Evolutionary conservation across 306 rosid genomes (phyloP).

Genomic region (Vachellia collinsii): DNA sequence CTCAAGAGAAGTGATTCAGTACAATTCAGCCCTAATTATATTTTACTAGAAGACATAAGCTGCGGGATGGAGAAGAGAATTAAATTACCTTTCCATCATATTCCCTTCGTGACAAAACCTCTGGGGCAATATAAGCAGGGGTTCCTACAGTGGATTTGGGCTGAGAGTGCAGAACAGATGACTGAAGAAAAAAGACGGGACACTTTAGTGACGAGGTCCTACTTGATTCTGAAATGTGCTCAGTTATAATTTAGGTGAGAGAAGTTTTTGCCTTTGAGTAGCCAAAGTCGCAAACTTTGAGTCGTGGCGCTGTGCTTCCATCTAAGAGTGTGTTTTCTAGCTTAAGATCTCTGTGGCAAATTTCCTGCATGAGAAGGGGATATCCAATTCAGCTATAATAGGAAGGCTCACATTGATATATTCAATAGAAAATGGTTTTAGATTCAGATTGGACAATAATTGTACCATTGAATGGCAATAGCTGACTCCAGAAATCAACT

Average conservation of each 20-base stretch:
- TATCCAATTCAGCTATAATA: not conserved
- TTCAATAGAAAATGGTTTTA: not conserved
- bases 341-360: constrained; percentile 98
- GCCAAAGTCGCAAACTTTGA: constrained; percentile 96
- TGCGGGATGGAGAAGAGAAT: not conserved
- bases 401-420: not conserved
- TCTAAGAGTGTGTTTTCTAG: constrained; percentile 96
- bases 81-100: constrained; percentile 88
- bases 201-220: not conserved
- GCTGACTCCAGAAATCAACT: constrained; percentile 94
- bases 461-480: constrained; percentile 93
- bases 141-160: constrained; percentile 99
- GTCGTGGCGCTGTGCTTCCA: constrained; percentile 91
- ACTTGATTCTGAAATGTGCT: not conserved
- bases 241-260: constrained; percentile 10
- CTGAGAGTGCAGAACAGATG: constrained; percentile 95
- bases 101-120: constrained; percentile 79
- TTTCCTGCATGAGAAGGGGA: constrained; percentile 61
- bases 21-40: not conserved
- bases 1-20: constrained; percentile 29
- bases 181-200: constrained; percentile 49
- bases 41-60: not conserved
- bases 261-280: constrained; percentile 76
- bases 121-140: constrained; percentile 98
- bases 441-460: constrained; percentile 21